These are phyloP conservation scores for Phlegmacium glaucopus DNA, from an alignment of 768 basidiomycete genomes.

Conservation along the genomic window DNA sequence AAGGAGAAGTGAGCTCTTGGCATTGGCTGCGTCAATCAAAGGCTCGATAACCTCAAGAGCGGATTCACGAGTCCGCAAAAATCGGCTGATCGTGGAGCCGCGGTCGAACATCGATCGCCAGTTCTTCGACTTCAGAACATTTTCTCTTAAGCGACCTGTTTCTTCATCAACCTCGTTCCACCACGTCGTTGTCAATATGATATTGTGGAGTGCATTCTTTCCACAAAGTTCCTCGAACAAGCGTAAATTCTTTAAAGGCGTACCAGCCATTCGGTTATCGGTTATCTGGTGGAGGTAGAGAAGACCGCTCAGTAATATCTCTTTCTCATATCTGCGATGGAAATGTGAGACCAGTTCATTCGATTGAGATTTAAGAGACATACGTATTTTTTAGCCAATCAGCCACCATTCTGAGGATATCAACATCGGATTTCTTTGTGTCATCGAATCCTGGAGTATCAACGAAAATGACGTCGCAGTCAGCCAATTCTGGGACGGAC, in stretches of 20 bases:
- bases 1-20: constrained; percentile 13
- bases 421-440: constrained; percentile 28
- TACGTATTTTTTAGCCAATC: constrained; percentile 20
- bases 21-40: constrained; percentile 10
- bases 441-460: constrained; percentile 38
- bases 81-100: constrained; percentile 1
- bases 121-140: constrained; percentile 3
- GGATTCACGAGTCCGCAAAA: constrained; percentile 14
- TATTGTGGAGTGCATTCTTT: constrained; percentile 21
- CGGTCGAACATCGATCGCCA: constrained; percentile 15
- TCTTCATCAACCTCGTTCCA: constrained; percentile 26
- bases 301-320: constrained; percentile 27
- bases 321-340: constrained; percentile 18
- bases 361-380: background rate
- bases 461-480: constrained; percentile 30
- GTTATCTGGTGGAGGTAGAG: constrained; percentile 38
- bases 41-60: constrained; percentile 18
- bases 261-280: constrained; percentile 34
- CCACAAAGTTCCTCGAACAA: constrained; percentile 30
- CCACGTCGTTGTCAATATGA: constrained; percentile 35
- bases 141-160: constrained; percentile 3
- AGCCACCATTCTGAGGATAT: constrained; percentile 35
- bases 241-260: constrained; percentile 27
- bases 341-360: background rate
- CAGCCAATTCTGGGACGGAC: constrained; percentile 19